Evolutionary conservation across 2,329 filamentous ascomycete species (phyloP), one percentile per base, ranked within the genome.

Genomic region (Venturia nashicola): DNA sequence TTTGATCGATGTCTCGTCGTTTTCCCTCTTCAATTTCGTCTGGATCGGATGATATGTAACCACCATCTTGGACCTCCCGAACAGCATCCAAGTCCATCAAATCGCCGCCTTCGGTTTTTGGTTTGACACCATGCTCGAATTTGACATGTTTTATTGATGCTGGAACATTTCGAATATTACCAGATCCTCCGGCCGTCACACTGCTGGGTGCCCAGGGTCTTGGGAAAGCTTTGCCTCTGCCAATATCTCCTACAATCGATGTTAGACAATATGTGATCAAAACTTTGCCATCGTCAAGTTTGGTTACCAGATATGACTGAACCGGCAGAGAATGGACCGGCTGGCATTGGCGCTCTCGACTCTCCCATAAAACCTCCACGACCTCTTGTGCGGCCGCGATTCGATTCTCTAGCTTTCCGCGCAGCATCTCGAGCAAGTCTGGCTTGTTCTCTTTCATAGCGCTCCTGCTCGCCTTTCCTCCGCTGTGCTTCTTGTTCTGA

Each of bases 1-100:
- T 83, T n/a, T 78, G 72, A 67, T 86, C 83, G 64, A 87, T 82
- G 66, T 83, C 79, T 62, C 80, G 74, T 62, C 80, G 76, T 48
- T 77, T 75, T 32, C 74, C 77, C 32, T 75, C 72, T 51, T 78
- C 75, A 39, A 80, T 82, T 63, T 78, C 75, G 43, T 80, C 78
- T 32, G 83, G 81, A 59, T 81, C 80, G 42, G 78, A 79, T 12
- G 78, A 78, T 7, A 77, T 74, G 63, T 78, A 74, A 20, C 74
- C 77, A 11, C 75, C 75, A 64, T 77, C 68, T 65, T 74, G 68
- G 1, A 12, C 54, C 9, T 57, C 51, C n/a, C 51, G 51, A n/a
- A 57, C 51, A 6, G 51, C 51, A 57, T 57, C 51, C 18, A 57
- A 36, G 27, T 57, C 27, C 51, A 57, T 57, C 32, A 36, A 34